These are phyloP conservation scores for Eucalyptus polybractea DNA, from an alignment of 345 rosid genomes.

Conservation along the genomic window DNA sequence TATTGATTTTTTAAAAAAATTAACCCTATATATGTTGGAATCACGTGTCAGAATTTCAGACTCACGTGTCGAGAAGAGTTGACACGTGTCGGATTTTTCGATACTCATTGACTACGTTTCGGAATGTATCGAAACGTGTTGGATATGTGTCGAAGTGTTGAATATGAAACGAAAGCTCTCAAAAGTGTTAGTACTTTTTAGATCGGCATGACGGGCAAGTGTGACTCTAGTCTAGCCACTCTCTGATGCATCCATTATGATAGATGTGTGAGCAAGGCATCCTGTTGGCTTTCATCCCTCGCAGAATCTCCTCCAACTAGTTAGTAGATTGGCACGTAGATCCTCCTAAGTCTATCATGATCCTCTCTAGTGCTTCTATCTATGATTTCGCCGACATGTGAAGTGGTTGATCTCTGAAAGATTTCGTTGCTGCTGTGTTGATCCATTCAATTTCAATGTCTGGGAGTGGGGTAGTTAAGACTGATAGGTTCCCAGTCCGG, in stretches of 20 bases:
- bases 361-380: neutral
- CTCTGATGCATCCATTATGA: neutral
- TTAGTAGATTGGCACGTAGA: neutral
- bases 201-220: accelerated
- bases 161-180: accelerated
- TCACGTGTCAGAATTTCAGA: accelerated
- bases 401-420: neutral
- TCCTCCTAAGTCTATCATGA: neutral
- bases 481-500: accelerated
- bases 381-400: neutral
- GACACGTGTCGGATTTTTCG: accelerated
- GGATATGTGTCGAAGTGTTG: accelerated
- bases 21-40: accelerated
- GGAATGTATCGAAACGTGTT: accelerated
- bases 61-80: accelerated
- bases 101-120: accelerated
- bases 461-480: neutral
- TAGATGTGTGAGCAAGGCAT: neutral
- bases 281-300: neutral
- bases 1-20: too few species aligned
- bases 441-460: neutral
- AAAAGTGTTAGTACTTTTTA: accelerated
- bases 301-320: neutral
- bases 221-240: neutral
- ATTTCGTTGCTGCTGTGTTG: accelerated